phyloP scores from a whole-genome alignment of 495 filamentous ascomycete species.

The Echria macrotheca region DNA sequence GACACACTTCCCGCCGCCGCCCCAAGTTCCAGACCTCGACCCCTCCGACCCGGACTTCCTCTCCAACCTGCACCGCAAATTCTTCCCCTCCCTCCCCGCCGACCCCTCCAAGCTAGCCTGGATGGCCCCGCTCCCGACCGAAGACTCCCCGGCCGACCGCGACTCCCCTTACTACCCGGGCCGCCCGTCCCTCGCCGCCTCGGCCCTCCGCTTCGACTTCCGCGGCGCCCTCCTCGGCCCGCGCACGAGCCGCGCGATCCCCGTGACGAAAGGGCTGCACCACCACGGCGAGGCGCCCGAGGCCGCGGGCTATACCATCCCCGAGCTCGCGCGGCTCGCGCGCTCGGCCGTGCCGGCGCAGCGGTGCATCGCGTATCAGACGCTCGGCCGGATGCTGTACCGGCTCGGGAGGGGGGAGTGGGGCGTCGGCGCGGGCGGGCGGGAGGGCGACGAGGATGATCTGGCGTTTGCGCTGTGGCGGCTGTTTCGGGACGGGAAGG shows the following conservation, averaged over 20 bases:
- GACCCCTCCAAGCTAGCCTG: conserved; percentile 84
- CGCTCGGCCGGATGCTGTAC: conserved; percentile 78
- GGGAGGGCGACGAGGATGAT: conserved; percentile 43
- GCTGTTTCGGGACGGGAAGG: conserved; percentile 68
- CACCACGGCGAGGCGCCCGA: conserved; percentile 92
- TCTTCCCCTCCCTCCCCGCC: conserved; percentile 80
- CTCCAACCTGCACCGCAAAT: conserved; percentile 75
- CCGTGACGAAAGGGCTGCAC: conserved; percentile 73
- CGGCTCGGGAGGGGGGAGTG: conserved; percentile 76
- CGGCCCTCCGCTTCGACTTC: conserved; percentile 84
- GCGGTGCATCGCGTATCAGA: conserved; percentile 87
- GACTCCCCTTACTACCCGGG: conserved; percentile 74
- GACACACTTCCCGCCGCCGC: conserved; percentile 36
- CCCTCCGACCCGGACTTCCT: conserved; percentile 79
- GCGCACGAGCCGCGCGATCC: conserved; percentile 60
- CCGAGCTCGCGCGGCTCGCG: conserved; percentile 76
- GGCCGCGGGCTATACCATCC: conserved; percentile 89
- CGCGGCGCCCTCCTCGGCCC: conserved; percentile 72
- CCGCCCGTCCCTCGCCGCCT: conserved; percentile 63
- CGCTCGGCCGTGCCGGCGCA: conserved; percentile 80
- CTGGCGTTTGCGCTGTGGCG: conserved; percentile 62
- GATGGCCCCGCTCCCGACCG: conserved; percentile 67
- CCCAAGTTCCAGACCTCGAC: conserved; percentile 62
- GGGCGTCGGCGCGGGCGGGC: conserved; percentile 54
- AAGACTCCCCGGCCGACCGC: conserved; percentile 52